phyloP scores from a whole-genome alignment of 768 basidiomycete species.

The Phaeolepiota aurea region DNA sequence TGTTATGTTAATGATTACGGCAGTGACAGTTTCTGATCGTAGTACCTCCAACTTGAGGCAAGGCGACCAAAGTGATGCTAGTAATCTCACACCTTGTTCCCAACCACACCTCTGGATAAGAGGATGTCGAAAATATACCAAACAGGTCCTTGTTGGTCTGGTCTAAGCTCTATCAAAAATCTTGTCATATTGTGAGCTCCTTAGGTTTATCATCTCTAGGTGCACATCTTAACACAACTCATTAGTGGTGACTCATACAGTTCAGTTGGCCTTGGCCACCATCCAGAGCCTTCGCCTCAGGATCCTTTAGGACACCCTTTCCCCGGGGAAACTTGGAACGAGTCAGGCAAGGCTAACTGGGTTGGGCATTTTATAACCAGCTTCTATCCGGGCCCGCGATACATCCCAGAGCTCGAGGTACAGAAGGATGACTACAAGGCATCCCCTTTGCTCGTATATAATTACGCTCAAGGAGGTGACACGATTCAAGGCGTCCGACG shows the following conservation, averaged over 20 bases:
- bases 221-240: not conserved
- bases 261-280: constrained; percentile 23
- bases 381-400: constrained; percentile 27
- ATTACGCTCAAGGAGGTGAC: constrained; percentile 51
- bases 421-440: constrained; percentile 20
- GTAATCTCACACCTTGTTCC: too few relatives aligned
- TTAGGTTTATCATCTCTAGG: not conserved
- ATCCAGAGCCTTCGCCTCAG: constrained; percentile 24
- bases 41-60: too few relatives aligned
- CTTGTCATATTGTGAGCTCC: constrained; percentile 48
- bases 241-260: constrained; percentile 56
- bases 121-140: not conserved
- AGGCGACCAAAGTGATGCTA: too few relatives aligned
- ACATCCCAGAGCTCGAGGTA: constrained; percentile 16
- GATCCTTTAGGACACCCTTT: constrained; percentile 41
- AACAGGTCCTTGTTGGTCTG: constrained; percentile 8
- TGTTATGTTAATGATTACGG: too few relatives aligned
- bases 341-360: constrained; percentile 47
- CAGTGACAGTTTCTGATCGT: too few relatives aligned
- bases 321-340: constrained; percentile 42
- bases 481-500: constrained; percentile 28
- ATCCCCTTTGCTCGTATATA: constrained; percentile 39
- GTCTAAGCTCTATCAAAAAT: constrained; percentile 28
- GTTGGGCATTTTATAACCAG: constrained; percentile 48
- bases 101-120: too few relatives aligned